Conservation (phyloP, 1,284 basidiomycete genomes). For the Mycosarcoma mackinlayi region DNA sequence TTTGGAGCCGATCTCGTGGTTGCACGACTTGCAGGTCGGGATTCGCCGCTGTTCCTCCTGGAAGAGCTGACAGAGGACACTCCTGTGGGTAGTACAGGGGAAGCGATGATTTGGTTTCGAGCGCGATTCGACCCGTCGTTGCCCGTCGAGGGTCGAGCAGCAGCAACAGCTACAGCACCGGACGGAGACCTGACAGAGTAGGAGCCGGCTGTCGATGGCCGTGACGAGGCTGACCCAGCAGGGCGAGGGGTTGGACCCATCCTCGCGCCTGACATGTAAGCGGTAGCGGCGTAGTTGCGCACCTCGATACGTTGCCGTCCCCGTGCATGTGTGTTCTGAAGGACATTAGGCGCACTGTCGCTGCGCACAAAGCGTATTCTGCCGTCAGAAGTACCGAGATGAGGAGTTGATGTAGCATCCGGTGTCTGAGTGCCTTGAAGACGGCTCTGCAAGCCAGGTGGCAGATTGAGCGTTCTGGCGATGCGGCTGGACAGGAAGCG, state of each 20-base stretch:
- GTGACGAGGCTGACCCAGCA: slow-evolving; percentile 5
- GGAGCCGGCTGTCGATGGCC: slow-evolving; percentile 23
- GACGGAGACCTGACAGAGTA: neutral
- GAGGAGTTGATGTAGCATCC: neutral
- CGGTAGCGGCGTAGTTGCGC: slow-evolving; percentile 30
- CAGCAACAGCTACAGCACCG: neutral
- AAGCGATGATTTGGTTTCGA: slow-evolving; percentile 3
- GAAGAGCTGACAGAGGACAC: slow-evolving; percentile 17
- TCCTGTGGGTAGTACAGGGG: slow-evolving; percentile 18
- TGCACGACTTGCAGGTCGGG: slow-evolving; percentile 27
- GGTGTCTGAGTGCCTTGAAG: slow-evolving; percentile 35
- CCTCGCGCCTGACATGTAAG: slow-evolving; percentile 32
- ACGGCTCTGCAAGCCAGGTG: slow-evolving; percentile 30
- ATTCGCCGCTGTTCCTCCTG: slow-evolving; percentile 33
- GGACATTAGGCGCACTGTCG: slow-evolving; percentile 39
- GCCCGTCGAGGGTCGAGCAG: slow-evolving; percentile 18
- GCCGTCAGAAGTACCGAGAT: neutral
- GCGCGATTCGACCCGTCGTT: neutral
- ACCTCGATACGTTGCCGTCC: slow-evolving; percentile 29
- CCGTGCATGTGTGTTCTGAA: neutral
- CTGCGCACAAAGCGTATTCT: slow-evolving; percentile 30
- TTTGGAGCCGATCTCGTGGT: slow-evolving; percentile 24
- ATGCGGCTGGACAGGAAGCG: slow-evolving; percentile 44
- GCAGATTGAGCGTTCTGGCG: slow-evolving; percentile 42
- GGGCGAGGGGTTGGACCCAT: slow-evolving; percentile 44